phyloP scores from a whole-genome alignment of 208 protist species.

The Trichomonas tenax region DNA sequence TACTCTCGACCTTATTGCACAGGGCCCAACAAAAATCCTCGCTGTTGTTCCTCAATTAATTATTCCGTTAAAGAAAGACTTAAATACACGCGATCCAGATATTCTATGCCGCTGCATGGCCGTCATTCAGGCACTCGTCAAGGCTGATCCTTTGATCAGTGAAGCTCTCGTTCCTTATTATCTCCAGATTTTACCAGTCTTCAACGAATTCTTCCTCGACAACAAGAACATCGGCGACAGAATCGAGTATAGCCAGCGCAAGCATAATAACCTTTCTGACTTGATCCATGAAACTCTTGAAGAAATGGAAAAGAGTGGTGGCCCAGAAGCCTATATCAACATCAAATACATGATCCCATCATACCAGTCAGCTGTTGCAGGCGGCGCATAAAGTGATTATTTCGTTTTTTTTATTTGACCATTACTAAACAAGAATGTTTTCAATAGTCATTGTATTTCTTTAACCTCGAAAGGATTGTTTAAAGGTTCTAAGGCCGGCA shows the following conservation, averaged over 20 bases:
- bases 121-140: conserved; percentile 80
- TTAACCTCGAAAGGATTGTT: too few relatives aligned
- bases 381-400: neutral
- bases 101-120: conserved; percentile 78
- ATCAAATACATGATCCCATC: conserved; percentile 72
- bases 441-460: too few relatives aligned
- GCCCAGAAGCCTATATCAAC: conserved; percentile 64
- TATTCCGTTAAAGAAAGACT: conserved; percentile 85
- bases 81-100: conserved; percentile 83
- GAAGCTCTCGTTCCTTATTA: conserved; percentile 93
- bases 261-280: conserved; percentile 61
- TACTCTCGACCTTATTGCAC: conserved; percentile 42
- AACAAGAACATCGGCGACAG: conserved; percentile 62
- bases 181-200: conserved; percentile 87
- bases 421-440: neutral
- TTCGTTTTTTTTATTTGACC: neutral
- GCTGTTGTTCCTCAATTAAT: conserved; percentile 92
- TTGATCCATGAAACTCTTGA: conserved; percentile 90
- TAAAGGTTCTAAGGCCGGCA: too few relatives aligned
- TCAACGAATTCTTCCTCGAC: conserved; percentile 89
- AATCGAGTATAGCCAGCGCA: conserved; percentile 82
- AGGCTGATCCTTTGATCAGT: conserved; percentile 72
- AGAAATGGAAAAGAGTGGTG: conserved; percentile 60
- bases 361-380: conserved; percentile 44
- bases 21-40: conserved; percentile 75